Percentiles rank a stretch among this genome's conserved stretches.
Evolutionary conservation across 176 grass and related monocot species (phyloP).

Genomic region (Lolium perenne): DNA sequence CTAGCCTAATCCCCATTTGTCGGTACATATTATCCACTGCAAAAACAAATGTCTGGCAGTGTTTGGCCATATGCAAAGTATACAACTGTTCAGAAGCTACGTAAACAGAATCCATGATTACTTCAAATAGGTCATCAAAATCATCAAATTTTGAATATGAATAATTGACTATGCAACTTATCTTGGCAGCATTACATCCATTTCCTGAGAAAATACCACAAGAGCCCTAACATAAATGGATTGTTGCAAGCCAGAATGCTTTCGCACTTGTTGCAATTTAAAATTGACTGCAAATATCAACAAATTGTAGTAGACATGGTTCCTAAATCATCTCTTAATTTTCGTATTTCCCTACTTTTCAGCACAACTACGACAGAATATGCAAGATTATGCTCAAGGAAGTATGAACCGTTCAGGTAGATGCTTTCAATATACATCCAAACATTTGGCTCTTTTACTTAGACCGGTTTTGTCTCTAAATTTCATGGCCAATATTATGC

Average conservation of each 20-base stretch:
- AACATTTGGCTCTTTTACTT: too few species aligned
- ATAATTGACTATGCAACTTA: too few species aligned
- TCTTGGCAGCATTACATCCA: too few species aligned
- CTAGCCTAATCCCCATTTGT: not conserved
- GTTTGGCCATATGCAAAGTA: constrained; percentile 3
- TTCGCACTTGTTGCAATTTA: constrained; percentile 10
- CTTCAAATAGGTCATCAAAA: not conserved
- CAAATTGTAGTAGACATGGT: not conserved
- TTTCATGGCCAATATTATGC: too few species aligned
- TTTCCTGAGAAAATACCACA: too few species aligned
- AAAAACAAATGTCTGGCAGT: not conserved
- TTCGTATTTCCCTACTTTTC: constrained; percentile 5
- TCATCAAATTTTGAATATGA: too few species aligned
- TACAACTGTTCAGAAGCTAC: not conserved
- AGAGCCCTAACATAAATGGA: constrained; percentile 5
- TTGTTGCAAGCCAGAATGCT: constrained; percentile 6
- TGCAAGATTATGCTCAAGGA: too few species aligned
- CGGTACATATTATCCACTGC: not conserved
- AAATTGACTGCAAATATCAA: constrained; percentile 4
- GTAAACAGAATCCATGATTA: not conserved
- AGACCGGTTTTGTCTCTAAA: too few species aligned
- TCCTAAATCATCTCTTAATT: constrained; percentile 9
- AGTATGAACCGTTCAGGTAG: too few species aligned
- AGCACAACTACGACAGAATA: not conserved
- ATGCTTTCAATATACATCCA: too few species aligned